Evolutionary conservation across 768 basidiomycete species (phyloP).

Genomic region (Sarcodon sp.): DNA sequence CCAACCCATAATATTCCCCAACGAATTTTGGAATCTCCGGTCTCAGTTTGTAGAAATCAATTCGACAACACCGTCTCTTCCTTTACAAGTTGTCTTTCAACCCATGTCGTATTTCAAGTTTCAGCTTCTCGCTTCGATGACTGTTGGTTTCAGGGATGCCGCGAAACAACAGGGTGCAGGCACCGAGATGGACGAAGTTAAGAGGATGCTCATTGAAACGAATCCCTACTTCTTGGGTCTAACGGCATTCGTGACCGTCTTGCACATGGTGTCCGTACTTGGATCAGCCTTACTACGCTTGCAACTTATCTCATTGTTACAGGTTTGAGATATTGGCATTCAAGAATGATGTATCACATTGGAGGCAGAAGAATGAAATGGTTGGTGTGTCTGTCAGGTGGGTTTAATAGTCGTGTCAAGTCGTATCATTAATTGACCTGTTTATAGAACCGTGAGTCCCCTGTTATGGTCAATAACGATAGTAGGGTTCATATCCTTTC

Average conservation of each 20-base stretch:
- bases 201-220: conserved; percentile 84
- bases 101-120: conserved; percentile 84
- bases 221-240: conserved; percentile 81
- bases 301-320: conserved; percentile 1
- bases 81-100: conserved; percentile 72
- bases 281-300: not conserved
- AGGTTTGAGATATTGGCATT: conserved; percentile 96
- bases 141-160: conserved; percentile 78
- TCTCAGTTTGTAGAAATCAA: conserved; percentile 81
- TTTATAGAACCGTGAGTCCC: not conserved
- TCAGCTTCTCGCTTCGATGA: conserved; percentile 76
- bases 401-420: conserved; percentile 10
- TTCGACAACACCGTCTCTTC: conserved; percentile 61
- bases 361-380: conserved; percentile 90
- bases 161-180: conserved; percentile 54
- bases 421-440: conserved; percentile 6
- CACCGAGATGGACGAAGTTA: conserved; percentile 87
- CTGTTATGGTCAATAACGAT: conserved; percentile 2
- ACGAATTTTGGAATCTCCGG: conserved; percentile 89
- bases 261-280: conserved; percentile 62
- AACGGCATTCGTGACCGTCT: conserved; percentile 72
- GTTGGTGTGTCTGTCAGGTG: conserved; percentile 90
- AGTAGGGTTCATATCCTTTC: not conserved
- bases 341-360: conserved; percentile 89
- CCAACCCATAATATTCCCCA: conserved; percentile 83